Evolutionary conservation across 768 basidiomycete genomes (phyloP).

Genomic region (Mycena polygramma): DNA sequence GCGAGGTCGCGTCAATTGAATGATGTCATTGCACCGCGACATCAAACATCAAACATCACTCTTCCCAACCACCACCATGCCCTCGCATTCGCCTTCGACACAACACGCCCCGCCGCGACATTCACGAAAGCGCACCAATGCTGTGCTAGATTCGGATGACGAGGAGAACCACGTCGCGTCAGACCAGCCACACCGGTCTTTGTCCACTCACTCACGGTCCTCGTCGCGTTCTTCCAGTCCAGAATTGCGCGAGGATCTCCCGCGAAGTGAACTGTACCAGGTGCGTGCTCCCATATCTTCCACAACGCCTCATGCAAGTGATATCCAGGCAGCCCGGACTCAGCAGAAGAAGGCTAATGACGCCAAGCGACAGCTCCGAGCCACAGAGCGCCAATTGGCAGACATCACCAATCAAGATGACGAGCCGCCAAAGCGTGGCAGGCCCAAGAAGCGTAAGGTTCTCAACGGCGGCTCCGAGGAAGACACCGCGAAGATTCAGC

Average conservation of each 20-base stretch:
- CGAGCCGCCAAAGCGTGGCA: background rate
- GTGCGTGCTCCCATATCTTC: background rate
- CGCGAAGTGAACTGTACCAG: background rate
- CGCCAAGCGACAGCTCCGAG: background rate
- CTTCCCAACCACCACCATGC: no score
- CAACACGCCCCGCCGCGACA: no score
- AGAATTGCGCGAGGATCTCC: background rate
- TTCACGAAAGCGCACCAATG: no score
- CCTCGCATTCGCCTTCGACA: no score
- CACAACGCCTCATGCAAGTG: no score
- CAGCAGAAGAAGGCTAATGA: constrained; percentile 1
- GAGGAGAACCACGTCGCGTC: no score
- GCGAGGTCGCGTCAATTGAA: no score
- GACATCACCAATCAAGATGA: background rate
- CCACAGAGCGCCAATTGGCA: background rate
- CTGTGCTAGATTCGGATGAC: no score
- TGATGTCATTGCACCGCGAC: no score
- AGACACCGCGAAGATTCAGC: background rate
- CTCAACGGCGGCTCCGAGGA: background rate
- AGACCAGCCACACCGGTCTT: no score
- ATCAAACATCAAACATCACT: no score
- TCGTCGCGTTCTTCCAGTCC: background rate
- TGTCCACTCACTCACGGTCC: no score
- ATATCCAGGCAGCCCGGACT: background rate
- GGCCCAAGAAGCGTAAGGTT: background rate